Evolutionary conservation across 2,329 filamentous ascomycete species (phyloP).

Genomic region (Salinomyces thailandicus): DNA sequence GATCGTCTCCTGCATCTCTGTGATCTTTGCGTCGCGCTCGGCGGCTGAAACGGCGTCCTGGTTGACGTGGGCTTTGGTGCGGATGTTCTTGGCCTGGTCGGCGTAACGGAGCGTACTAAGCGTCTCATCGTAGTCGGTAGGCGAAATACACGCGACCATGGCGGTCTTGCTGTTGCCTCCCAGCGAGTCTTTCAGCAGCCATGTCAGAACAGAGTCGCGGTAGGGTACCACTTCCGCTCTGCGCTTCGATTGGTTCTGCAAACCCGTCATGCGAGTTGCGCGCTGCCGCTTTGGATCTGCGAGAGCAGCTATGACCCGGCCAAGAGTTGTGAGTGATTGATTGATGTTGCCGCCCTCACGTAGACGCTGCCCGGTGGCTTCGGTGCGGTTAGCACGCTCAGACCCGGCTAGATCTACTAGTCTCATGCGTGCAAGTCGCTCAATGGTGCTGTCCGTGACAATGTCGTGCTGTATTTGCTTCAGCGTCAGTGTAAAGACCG

Average conservation of each 20-base stretch:
- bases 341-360: constrained; percentile 98
- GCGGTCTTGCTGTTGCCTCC: constrained; percentile 97
- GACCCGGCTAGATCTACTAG: constrained; percentile 91
- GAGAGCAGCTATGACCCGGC: constrained; percentile 87
- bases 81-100: constrained; percentile 94
- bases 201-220: constrained; percentile 71
- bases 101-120: constrained; percentile 92
- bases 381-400: constrained; percentile 88
- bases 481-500: constrained; percentile 94
- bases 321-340: constrained; percentile 91
- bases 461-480: constrained; percentile 98
- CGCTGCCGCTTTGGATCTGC: constrained; percentile 52
- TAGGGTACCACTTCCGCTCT: constrained; percentile 63
- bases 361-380: constrained; percentile 82
- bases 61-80: constrained; percentile 87
- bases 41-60: constrained; percentile 88
- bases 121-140: constrained; percentile 93
- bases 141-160: constrained; percentile 97
- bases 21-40: constrained; percentile 87
- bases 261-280: constrained; percentile 35
- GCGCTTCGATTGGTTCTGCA: constrained; percentile 37
- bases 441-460: constrained; percentile 94
- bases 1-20: constrained; percentile 92
- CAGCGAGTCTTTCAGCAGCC: constrained; percentile 90
- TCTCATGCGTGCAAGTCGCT: constrained; percentile 84